Base-by-base conservation (phyloP, 2,329 filamentous ascomycete species). In the Venturia nashicola region DNA sequence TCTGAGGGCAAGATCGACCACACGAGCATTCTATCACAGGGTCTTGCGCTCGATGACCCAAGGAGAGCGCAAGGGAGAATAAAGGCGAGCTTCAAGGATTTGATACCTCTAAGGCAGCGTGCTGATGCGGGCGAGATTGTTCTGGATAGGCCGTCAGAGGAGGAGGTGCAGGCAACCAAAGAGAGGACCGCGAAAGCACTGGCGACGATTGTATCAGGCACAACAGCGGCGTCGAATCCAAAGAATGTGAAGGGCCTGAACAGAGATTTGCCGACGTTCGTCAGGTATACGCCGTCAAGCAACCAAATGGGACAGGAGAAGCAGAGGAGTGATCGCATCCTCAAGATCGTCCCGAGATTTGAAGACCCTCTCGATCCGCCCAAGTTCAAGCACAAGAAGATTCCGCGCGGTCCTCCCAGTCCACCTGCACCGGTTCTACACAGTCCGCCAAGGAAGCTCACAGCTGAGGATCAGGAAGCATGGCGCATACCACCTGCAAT, bases 331-430 rank as follows among this genome's bases (percentile, higher is more conserved):
- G 92, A 97, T 71, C 87, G 94, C 16, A 96, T 99, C 68, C 95
- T 99, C 85, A 97, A 97, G 80, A 97, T 99, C 76, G 91, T 97
- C 44, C 91, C 97, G 75, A 83, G 91, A 64, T 93, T 97, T 74
- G 83, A 88, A 69, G 94, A 99, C 76, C 94, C 94, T 0, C 89
- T 97, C 88, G 93, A 97, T 72, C 94, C 94, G 1, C 93, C 94
- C 1, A 97, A 97, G 72, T 97, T 97, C 79, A 97, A 97, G 77
- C 91, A 97, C 78, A 97, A 97, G 81, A 96, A 97, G 78, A 96
- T 99, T 65, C 93, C 93, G 11, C 85, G 91, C 69, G 92, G 93
- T 43, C 92, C 94, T 11, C 92, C 93, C 0, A 94, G 89, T 61
- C 94, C 94, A 3, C 94, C 94, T 0, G 90, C 94, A 18, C 94